These are phyloP conservation scores for Mitragyna speciosa DNA, from an alignment of 257 asterid genomes.

Conservation along the genomic window DNA sequence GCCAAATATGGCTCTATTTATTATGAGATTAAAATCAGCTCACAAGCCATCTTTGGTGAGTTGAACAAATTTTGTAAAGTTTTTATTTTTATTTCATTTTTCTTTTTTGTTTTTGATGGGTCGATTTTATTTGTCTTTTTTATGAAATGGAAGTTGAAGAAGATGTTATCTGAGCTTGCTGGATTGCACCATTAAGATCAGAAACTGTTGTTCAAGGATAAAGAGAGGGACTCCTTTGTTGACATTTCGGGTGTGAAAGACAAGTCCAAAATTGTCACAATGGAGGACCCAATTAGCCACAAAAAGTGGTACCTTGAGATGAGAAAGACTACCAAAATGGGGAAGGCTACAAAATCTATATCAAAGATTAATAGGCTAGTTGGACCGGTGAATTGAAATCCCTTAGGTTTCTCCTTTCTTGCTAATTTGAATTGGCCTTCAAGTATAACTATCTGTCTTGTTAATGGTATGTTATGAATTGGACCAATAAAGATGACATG, in stretches of 20 bases:
- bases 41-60: slow-evolving; percentile 48
- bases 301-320: slow-evolving; percentile 44
- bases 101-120: neutral
- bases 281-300: slow-evolving; percentile 50
- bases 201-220: slow-evolving; percentile 40
- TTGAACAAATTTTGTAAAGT: neutral
- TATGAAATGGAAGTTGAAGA: slow-evolving; percentile 44
- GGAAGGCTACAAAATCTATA: slow-evolving; percentile 45
- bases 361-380: slow-evolving; percentile 42
- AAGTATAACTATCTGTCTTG: neutral
- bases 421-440: neutral
- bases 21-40: slow-evolving; percentile 43
- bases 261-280: slow-evolving; percentile 41
- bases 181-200: slow-evolving; percentile 52
- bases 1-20: slow-evolving; percentile 41
- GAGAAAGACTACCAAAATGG: slow-evolving; percentile 45
- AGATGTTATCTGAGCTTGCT: slow-evolving; percentile 40
- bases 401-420: neutral
- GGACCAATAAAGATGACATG: neutral
- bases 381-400: slow-evolving; percentile 31
- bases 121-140: neutral
- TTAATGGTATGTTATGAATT: neutral
- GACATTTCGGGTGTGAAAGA: slow-evolving; percentile 43
- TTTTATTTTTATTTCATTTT: neutral
- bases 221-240: slow-evolving; percentile 41